These are phyloP conservation scores for Plasmopara viticola DNA, from an alignment of 352 stramenopile species.

Conservation along the genomic window DNA sequence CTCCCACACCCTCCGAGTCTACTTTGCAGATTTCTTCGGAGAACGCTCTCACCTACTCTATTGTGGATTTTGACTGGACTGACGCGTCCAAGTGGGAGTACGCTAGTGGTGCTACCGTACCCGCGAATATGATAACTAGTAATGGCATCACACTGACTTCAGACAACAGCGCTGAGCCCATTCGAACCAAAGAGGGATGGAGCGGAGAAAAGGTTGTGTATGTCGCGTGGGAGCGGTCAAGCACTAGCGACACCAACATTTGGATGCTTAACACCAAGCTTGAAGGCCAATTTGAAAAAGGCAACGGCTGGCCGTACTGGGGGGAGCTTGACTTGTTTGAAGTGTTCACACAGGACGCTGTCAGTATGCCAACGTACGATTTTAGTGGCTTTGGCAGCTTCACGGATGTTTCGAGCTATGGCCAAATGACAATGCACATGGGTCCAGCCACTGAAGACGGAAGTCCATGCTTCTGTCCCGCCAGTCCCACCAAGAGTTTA, in stretches of 20 bases:
- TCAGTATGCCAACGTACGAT: slow-evolving; percentile 34
- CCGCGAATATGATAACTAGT: slow-evolving; percentile 37
- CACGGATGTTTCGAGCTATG: slow-evolving; percentile 43
- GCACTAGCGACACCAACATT: slow-evolving; percentile 72
- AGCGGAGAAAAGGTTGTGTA: slow-evolving; percentile 65
- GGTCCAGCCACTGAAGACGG: slow-evolving; percentile 33
- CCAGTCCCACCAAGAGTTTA: slow-evolving; percentile 34
- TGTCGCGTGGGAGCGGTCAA: slow-evolving; percentile 61
- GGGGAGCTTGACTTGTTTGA: slow-evolving; percentile 78
- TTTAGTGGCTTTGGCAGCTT: slow-evolving; percentile 40
- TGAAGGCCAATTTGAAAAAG: slow-evolving; percentile 45
- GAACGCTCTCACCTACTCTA: slow-evolving; percentile 37
- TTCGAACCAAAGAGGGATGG: slow-evolving; percentile 58
- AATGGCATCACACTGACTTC: slow-evolving; percentile 50
- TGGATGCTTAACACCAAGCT: slow-evolving; percentile 82
- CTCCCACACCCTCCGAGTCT: slow-evolving; percentile 1
- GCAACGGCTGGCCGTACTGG: slow-evolving; percentile 67
- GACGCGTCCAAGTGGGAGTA: slow-evolving; percentile 60
- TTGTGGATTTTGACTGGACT: slow-evolving; percentile 65
- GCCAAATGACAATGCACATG: slow-evolving; percentile 72
- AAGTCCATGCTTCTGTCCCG: slow-evolving; percentile 51
- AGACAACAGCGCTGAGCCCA: slow-evolving; percentile 44
- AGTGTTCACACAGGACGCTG: slow-evolving; percentile 70
- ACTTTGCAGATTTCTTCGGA: slow-evolving; percentile 19
- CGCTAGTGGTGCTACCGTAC: slow-evolving; percentile 29